phyloP scores from a whole-genome alignment of 805 yeast species.

The Metschnikowia aberdeeniae region DNA sequence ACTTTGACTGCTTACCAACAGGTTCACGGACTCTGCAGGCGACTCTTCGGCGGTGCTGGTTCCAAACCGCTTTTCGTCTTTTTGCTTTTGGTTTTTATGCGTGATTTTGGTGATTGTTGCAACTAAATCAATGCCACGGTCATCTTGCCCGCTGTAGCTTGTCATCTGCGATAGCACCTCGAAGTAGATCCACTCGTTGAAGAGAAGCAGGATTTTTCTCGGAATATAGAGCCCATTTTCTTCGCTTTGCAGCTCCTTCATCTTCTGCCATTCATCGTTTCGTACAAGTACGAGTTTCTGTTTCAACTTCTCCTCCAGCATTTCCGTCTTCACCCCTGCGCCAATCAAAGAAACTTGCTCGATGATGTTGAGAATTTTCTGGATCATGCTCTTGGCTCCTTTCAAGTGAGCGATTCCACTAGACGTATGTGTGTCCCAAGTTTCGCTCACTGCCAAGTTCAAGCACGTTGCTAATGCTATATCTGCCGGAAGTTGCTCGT shows the following conservation, averaged over 20 bases:
- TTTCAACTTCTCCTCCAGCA: conserved; percentile 7
- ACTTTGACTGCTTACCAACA: conserved; percentile 12
- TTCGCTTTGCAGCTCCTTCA: conserved; percentile 11
- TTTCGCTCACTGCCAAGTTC: conserved; percentile 59
- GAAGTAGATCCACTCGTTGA: conserved; percentile 64
- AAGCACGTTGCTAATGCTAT: conserved; percentile 64
- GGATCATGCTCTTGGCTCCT: conserved; percentile 62
- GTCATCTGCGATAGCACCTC: conserved; percentile 68
- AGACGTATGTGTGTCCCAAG: conserved; percentile 65
- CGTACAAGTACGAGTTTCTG: conserved; percentile 29
- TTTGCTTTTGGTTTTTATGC: conserved; percentile 20
- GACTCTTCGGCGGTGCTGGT: conserved; percentile 6
- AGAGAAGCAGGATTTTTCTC: conserved; percentile 46
- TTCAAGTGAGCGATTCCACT: conserved; percentile 66
- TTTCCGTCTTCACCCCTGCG: background rate
- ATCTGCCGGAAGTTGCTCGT: conserved; percentile 47
- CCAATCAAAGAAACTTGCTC: conserved; percentile 17
- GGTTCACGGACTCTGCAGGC: conserved; percentile 23
- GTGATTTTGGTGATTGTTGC: conserved; percentile 36
- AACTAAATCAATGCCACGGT: conserved; percentile 39
- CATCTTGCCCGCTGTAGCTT: conserved; percentile 44
- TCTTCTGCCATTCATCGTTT: conserved; percentile 30
- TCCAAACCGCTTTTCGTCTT: conserved; percentile 2
- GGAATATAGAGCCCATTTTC: conserved; percentile 25
- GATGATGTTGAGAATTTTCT: conserved; percentile 37